These are phyloP conservation scores for Aspergillus sp. DNA, from an alignment of 2,329 filamentous ascomycete species.

Conservation along the genomic window DNA sequence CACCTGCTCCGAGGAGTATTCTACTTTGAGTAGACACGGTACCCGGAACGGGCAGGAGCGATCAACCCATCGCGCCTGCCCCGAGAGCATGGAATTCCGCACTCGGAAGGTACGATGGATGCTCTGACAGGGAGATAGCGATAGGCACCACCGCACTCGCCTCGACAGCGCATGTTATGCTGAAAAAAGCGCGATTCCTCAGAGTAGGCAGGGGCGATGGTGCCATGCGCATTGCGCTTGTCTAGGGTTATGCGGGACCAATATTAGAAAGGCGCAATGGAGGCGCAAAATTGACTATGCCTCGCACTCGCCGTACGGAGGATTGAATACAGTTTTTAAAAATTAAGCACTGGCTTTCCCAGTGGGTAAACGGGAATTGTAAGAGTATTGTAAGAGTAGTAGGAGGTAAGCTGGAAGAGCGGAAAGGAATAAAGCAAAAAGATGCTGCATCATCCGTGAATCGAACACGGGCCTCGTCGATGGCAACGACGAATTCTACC, in stretches of 20 bases:
- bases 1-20: background rate
- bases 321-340: no score
- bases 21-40: background rate
- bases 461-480: slow-evolving; percentile 54
- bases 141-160: background rate
- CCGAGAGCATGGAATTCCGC: background rate
- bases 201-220: background rate
- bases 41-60: background rate
- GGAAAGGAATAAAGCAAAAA: slow-evolving; percentile 28
- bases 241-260: no score
- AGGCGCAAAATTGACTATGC: no score
- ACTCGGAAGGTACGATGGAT: background rate
- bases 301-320: no score
- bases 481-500: slow-evolving; percentile 49
- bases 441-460: slow-evolving; percentile 48
- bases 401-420: no score
- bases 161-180: background rate
- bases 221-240: no score
- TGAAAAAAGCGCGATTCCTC: background rate
- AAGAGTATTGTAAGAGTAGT: no score
- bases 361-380: no score
- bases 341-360: no score
- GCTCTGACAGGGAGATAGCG: background rate
- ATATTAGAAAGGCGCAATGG: no score
- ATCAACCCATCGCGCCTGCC: background rate